phyloP scores from a whole-genome alignment of 352 stramenopile species.

The Phytophthora megakarya region DNA sequence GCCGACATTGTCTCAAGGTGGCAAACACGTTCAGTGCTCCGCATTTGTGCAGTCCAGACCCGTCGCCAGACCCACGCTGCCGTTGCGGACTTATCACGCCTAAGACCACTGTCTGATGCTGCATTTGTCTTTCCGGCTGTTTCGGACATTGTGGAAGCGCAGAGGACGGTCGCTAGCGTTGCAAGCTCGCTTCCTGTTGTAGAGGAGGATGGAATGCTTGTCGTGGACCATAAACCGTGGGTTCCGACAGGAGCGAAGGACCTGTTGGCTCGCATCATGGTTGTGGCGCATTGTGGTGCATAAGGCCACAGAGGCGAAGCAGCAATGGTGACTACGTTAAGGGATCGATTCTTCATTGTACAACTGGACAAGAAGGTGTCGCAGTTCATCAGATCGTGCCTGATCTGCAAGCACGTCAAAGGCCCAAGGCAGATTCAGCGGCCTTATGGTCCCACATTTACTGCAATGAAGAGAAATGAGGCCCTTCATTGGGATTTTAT shows the following conservation, averaged over 20 bases:
- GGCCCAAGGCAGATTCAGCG: no score
- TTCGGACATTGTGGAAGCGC: background rate
- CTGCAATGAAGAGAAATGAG: no score
- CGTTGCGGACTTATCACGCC: background rate
- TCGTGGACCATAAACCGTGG: slow-evolving; percentile 8
- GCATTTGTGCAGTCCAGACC: slow-evolving; percentile 1
- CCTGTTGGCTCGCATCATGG: background rate
- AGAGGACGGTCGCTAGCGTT: background rate
- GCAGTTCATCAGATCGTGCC: no score
- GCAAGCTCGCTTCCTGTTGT: background rate
- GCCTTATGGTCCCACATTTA: no score
- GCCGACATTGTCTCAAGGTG: slow-evolving; percentile 14
- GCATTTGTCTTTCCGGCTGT: background rate
- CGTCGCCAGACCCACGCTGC: background rate
- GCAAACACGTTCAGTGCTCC: background rate
- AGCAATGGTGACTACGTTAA: background rate
- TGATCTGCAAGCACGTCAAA: no score
- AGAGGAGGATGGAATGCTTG: slow-evolving; percentile 6
- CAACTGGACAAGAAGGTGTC: slow-evolving; percentile 2
- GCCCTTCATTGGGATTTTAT: no score
- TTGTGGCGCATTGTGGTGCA: no score
- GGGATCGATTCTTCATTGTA: background rate
- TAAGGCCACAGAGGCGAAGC: slow-evolving; percentile 8
- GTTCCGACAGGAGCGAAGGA: slow-evolving; percentile 7
- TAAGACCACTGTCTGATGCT: background rate